Evolutionary conservation across 2,329 filamentous ascomycete genomes (phyloP), one percentile per base, ranked within the genome.

Genomic region (Cadophora sp.): DNA sequence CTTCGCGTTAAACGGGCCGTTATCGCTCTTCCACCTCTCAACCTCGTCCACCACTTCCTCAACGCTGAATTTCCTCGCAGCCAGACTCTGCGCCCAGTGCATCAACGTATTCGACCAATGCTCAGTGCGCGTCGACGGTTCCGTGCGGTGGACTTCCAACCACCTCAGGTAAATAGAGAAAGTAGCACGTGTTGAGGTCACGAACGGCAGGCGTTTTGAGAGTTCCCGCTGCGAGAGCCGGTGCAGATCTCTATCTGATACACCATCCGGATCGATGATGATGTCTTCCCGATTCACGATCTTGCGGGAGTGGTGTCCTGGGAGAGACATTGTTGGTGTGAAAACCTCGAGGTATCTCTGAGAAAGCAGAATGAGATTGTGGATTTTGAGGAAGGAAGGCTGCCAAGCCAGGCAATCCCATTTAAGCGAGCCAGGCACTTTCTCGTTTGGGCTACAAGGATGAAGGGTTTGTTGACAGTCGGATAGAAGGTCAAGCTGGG

Each of bases 51-150:
- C 53, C 1, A 76, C 36, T 6, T 68, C 65, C 11, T 62, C n/a
- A 45, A 71, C 56, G 1, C 3, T 20, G 14, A 75, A 66, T 1
- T 67, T 69, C 51, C 70, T 67, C n/a, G 59, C 13, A 13, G 65
- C 59, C 16, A 76, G 62, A 6, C 70, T 70, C 59, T 72, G 65
- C 8, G 51, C 62, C 74, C 74, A 76, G 48, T 74, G 73, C 33
- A 64, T 63, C n/a, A 72, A 20, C 1, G 67, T 71, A 56, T 73
- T 73, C 8, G 59, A 60, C 74, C 75, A 76, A 16, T 71, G 53
- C 22, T 68, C 62, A 3, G 70, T 68, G 14, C 68, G 36, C 1
- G 59, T 30, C 8, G 68, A 66, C 18, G 71, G 66, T 4, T 50
- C 20, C 9, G 51, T 48, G 14, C 72, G 72, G 27, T 76, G 73